Base-by-base conservation (phyloP, 257 asterid species). In the Hygrophila difformis region DNA sequence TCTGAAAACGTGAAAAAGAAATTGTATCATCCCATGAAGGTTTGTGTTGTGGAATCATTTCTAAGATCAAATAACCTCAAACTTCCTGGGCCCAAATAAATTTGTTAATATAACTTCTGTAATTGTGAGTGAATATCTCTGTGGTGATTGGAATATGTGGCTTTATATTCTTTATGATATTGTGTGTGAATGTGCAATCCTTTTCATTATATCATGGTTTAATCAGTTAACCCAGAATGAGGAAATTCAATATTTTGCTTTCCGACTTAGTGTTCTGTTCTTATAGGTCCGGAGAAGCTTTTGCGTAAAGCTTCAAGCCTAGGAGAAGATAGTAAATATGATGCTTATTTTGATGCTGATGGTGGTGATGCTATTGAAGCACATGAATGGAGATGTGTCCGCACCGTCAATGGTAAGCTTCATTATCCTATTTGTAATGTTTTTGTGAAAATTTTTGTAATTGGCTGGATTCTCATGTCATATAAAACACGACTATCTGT, bases 321-420 rank as follows among this genome's bases (percentile, higher is more conserved):
- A 56, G 75, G 69, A 49, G 59, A 59, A 44, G 61, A 55, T 52
- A 60, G 62, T 53, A 61, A 53, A 59, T 38, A 70, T 48, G 75
- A 74, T 45, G 62, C 69, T 33, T 74, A 51, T 68, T 76, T 56
- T 60, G 95, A 83, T 49, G 84, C 83, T 57, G 81, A 74, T 62
- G 74, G 79, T 45, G 89, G 87, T 16, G 99, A 91, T 73, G 85
- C 56, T 44, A 62, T 84, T 43, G 95, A 91, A 60, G 93, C 77
- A 46, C 82, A 81, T 74, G 82, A 83, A 63, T 91, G 99, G 99
- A 86, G 75, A 74, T 91, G 99, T 48, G 78, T 91, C 40, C 94
- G 88, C 49, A 86, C 95, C n/a, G 45, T 73, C 54, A 79, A 79
- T 53, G 99, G 99, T 86, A 72, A 55, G 44, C 31, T 44, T 47